A percentile compares a stretch with the other conserved stretches of the same genome.
Evolutionary conservation across 345 rosid species (phyloP).

Genomic region (Anacardium occidentale): DNA sequence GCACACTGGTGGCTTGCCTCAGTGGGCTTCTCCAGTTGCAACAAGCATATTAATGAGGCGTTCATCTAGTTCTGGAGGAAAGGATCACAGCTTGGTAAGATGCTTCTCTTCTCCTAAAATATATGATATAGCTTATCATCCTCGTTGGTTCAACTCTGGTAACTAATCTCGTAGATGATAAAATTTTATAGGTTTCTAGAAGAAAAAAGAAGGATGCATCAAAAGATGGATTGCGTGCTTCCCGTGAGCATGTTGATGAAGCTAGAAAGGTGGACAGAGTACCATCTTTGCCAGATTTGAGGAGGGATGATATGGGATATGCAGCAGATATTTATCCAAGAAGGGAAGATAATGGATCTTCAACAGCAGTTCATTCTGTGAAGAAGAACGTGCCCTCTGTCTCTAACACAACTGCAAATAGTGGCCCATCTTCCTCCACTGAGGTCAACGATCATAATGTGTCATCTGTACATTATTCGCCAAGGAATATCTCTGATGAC

Average conservation of each 20-base stretch:
- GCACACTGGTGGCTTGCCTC: conserved; percentile 75
- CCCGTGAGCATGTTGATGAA: conserved; percentile 59
- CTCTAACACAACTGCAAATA: conserved; percentile 58
- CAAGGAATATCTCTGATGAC: conserved; percentile 62
- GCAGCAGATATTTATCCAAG: conserved; percentile 37
- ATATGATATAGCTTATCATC: neutral
- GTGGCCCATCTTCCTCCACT: conserved; percentile 76
- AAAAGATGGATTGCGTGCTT: conserved; percentile 45
- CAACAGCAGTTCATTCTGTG: conserved; percentile 23
- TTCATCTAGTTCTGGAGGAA: conserved; percentile 68
- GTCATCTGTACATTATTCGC: conserved; percentile 62
- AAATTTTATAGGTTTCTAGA: conserved; percentile 54
- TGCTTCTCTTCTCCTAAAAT: conserved; percentile 1
- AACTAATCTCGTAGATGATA: neutral
- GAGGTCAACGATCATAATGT: conserved; percentile 61
- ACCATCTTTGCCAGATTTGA: conserved; percentile 61
- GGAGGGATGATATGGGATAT: conserved; percentile 49
- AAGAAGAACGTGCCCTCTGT: conserved; percentile 45
- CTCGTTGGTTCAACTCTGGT: conserved; percentile 9
- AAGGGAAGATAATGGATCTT: conserved; percentile 55
- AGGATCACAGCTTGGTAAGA: conserved; percentile 67
- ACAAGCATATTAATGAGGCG: conserved; percentile 63
- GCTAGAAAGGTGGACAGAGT: conserved; percentile 50
- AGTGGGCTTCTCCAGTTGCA: conserved; percentile 66
- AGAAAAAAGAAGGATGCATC: conserved; percentile 72